Evolutionary conservation across 257 asterid genomes (phyloP), one percentile per base, ranked within the genome.

Genomic region (Solanum infundibuliforme): DNA sequence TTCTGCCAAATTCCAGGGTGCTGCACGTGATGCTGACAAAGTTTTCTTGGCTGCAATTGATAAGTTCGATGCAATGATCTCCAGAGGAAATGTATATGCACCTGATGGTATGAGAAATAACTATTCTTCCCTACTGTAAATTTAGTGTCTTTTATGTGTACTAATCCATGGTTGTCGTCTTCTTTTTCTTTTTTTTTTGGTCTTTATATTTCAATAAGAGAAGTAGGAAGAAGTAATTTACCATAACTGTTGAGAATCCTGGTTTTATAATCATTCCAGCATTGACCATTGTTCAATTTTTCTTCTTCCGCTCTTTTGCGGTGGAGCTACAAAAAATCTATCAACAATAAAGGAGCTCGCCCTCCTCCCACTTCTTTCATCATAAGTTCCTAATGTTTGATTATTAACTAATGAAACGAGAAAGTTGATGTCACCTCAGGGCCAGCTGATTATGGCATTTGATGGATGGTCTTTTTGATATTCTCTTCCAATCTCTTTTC

Each of bases 21-120:
- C 95, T 88, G 98, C 98, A 86, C 90, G 90, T 83, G 98, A 96
- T 88, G 98, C 99, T 0, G 98, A 96, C 93, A 93, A 92, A 89
- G 91, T 95, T 88, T 96, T 92, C 98, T 82, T 96, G 95, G 98
- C 99, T 81, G 98, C 99, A 83, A 95, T 96, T 82, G 98, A 95
- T 91, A 96, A 96, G 88, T 96, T 96, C 83, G 98, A 94, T 23
- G 98, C 98, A 82, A 95, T 96, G 96, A 93, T 95, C 95, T 92
- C 95, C 83, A 95, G 89, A 91, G 92, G 97, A 94, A 96, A 94
- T 87, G 90, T 39, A 72, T 91, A 93, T 94, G 97, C 97, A 58
- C 94, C 98, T 85, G 96, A 94, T 89, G 98, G 99, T 96, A 93
- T 90, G 90, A 75, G 72, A 52, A 34, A 48, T 31, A 73, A 86